phyloP scores from a whole-genome alignment of 1,139 yeast species.

The Meyerozyma guilliermondii region DNA sequence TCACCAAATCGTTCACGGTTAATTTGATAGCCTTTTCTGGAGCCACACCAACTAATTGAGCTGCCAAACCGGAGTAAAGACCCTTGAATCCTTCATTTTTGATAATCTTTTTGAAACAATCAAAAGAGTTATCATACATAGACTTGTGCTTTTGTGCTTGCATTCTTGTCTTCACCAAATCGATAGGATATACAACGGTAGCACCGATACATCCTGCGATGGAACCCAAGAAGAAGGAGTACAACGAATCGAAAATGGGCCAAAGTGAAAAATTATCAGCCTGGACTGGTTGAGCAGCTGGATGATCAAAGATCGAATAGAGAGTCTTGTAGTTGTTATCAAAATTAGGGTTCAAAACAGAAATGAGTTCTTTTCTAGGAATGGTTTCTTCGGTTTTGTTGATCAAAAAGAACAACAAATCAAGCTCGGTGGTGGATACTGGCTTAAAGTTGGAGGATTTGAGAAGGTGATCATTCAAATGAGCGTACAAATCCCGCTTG shows the following conservation, averaged over 20 bases:
- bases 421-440: constrained; percentile 37
- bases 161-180: constrained; percentile 94
- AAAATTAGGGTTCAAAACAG: constrained; percentile 43
- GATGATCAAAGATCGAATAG: constrained; percentile 39
- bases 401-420: constrained; percentile 44
- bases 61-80: constrained; percentile 89
- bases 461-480: constrained; percentile 47
- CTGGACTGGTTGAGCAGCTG: constrained; percentile 31
- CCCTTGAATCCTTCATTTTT: constrained; percentile 79
- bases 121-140: constrained; percentile 73
- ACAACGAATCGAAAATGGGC: constrained; percentile 76
- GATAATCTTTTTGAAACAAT: constrained; percentile 78
- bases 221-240: constrained; percentile 87
- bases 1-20: constrained; percentile 85
- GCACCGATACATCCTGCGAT: constrained; percentile 98
- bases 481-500: constrained; percentile 37
- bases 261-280: constrained; percentile 42
- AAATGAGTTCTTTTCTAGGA: constrained; percentile 48
- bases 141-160: constrained; percentile 85
- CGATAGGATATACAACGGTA: constrained; percentile 96
- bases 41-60: constrained; percentile 94
- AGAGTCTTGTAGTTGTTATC: constrained; percentile 31
- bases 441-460: constrained; percentile 51
- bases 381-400: constrained; percentile 41
- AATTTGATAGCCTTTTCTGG: constrained; percentile 97